phyloP scores from a whole-genome alignment of 2,329 filamentous ascomycete species.

The Boeremia exigua region DNA sequence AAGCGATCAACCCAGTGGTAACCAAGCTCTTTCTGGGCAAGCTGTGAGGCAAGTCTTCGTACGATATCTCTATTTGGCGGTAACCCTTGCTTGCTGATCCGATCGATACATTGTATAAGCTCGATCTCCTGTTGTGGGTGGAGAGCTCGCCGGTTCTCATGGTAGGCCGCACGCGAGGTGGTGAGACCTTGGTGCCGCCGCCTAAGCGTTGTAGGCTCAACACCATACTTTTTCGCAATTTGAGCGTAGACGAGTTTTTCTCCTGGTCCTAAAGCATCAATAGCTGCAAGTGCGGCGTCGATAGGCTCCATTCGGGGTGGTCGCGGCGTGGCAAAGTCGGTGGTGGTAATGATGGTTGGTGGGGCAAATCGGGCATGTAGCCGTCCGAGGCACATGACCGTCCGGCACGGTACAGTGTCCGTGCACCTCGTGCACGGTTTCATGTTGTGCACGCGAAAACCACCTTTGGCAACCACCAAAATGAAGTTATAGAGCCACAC shows the following conservation, averaged over 20 bases:
- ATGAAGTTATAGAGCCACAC: too few species aligned
- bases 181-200: neutral
- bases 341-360: neutral
- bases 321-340: neutral
- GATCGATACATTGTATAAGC: slow-evolving; percentile 24
- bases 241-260: neutral
- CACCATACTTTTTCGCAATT: neutral
- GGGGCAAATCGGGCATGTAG: neutral
- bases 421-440: too few species aligned
- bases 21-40: slow-evolving; percentile 18
- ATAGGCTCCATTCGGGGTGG: neutral
- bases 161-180: neutral
- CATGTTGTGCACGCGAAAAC: too few species aligned
- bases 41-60: slow-evolving; percentile 15
- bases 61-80: slow-evolving; percentile 23
- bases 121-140: slow-evolving; percentile 12
- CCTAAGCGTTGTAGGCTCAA: too few species aligned
- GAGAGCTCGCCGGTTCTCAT: neutral
- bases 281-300: neutral
- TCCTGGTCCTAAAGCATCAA: neutral
- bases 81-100: slow-evolving; percentile 14
- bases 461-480: too few species aligned
- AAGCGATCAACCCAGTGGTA: neutral
- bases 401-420: too few species aligned
- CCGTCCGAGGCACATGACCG: too few species aligned